These are phyloP conservation scores for Penicillium psychrosexuale DNA, from an alignment of 2,329 filamentous ascomycete genomes.

Conservation along the genomic window DNA sequence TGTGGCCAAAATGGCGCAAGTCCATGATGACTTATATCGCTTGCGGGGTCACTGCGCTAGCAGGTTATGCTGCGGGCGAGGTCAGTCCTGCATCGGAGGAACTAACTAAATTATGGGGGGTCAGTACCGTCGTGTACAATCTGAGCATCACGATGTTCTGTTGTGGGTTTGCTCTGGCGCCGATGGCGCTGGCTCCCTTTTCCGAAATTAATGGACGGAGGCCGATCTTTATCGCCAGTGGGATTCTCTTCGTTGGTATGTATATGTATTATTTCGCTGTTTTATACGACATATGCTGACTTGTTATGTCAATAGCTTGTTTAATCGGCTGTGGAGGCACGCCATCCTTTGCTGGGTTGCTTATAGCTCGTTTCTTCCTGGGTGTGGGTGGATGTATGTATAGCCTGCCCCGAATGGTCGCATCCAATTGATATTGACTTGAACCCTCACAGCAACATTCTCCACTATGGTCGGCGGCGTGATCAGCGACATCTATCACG, in stretches of 20 bases:
- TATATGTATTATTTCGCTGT: conserved; percentile 14
- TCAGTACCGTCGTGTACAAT: conserved; percentile 64
- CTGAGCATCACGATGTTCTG: conserved; percentile 81
- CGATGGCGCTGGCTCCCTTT: conserved; percentile 85
- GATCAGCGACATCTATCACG: conserved; percentile 78
- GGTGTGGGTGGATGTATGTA: conserved; percentile 70
- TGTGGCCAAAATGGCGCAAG: conserved; percentile 70
- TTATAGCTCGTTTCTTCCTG: conserved; percentile 70
- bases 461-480: conserved; percentile 92
- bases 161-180: conserved; percentile 72
- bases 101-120: conserved; percentile 63
- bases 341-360: conserved; percentile 66
- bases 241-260: conserved; percentile 63
- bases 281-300: conserved; percentile 4
- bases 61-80: conserved; percentile 76
- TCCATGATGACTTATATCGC: conserved; percentile 68
- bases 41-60: conserved; percentile 70
- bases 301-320: conserved; percentile 42
- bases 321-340: conserved; percentile 73
- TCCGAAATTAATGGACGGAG: conserved; percentile 84
- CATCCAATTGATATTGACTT: neutral
- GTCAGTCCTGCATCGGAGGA: conserved; percentile 68
- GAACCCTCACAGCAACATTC: conserved; percentile 52
- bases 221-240: conserved; percentile 74
- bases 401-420: conserved; percentile 4